Conservation (phyloP, 441 rosid genomes). For the Kokia cookei region DNA sequence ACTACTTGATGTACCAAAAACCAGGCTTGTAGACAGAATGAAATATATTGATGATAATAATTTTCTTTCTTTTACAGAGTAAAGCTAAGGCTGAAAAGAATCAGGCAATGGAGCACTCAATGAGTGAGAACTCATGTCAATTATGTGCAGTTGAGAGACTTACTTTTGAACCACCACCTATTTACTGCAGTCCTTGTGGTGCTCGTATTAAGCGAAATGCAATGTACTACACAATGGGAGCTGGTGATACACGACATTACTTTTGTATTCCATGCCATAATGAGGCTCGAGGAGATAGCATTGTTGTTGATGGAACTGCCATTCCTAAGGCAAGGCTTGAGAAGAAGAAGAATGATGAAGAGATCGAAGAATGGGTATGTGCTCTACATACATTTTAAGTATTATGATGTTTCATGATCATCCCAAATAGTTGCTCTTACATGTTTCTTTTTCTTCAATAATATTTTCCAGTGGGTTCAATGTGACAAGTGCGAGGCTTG, state of each 20-base stretch:
- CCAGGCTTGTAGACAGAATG: background rate
- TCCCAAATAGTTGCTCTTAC: slow-evolving; percentile 7
- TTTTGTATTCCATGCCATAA: slow-evolving; percentile 98
- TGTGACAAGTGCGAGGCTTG: slow-evolving; percentile 99
- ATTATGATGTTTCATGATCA: slow-evolving; percentile 4
- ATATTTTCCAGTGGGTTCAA: slow-evolving; percentile 91
- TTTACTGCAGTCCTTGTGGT: slow-evolving; percentile 94
- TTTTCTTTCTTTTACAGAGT: slow-evolving; percentile 47
- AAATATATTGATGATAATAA: background rate
- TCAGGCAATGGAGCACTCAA: slow-evolving; percentile 94
- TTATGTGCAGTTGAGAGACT: slow-evolving; percentile 99
- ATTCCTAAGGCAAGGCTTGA: slow-evolving; percentile 82
- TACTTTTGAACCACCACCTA: slow-evolving; percentile 99
- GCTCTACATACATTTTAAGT: background rate
- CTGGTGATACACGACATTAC: slow-evolving; percentile 93
- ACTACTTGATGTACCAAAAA: background rate
- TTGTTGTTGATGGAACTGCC: slow-evolving; percentile 67
- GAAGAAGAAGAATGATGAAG: slow-evolving; percentile 99
- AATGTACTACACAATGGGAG: slow-evolving; percentile 91
- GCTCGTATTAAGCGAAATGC: slow-evolving; percentile 98
- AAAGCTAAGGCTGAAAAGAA: slow-evolving; percentile 97
- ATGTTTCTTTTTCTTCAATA: slow-evolving; percentile 13
- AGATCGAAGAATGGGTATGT: slow-evolving; percentile 98
- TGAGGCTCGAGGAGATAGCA: slow-evolving; percentile 91
- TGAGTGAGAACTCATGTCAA: slow-evolving; percentile 99